Percentiles rank a stretch among this genome's conserved stretches.
phyloP scores from a whole-genome alignment of 2,329 filamentous ascomycete genomes.

The Diplodia intermedia region DNA sequence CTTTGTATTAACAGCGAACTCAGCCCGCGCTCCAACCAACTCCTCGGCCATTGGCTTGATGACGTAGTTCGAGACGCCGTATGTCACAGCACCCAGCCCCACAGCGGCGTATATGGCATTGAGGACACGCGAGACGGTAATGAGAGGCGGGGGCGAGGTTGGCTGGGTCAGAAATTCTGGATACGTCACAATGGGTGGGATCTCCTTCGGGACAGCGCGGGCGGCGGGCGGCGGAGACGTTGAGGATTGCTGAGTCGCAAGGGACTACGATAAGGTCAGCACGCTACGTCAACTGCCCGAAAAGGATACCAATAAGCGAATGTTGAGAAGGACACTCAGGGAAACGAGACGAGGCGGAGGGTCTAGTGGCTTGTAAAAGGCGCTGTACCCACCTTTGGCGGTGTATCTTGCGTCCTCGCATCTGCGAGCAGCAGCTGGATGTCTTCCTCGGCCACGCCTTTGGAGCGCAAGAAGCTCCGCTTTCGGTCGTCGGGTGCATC shows the following conservation, averaged over 20 bases:
- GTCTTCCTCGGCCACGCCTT: constrained; percentile 72
- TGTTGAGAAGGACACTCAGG: background rate
- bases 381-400: constrained; percentile 14
- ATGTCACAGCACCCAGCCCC: constrained; percentile 64
- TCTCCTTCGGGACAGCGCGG: constrained; percentile 47
- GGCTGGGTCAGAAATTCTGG: constrained; percentile 68
- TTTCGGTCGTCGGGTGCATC: constrained; percentile 75
- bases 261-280: constrained; percentile 21
- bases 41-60: constrained; percentile 66
- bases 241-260: constrained; percentile 16
- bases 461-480: constrained; percentile 75
- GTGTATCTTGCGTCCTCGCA: constrained; percentile 34
- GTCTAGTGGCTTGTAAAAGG: background rate
- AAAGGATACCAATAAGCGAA: background rate
- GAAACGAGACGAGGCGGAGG: background rate
- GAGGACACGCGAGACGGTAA: constrained; percentile 63
- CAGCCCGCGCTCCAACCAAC: constrained; percentile 63
- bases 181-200: constrained; percentile 70
- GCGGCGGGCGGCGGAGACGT: background rate
- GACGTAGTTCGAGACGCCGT: constrained; percentile 74
- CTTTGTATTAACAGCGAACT: constrained; percentile 61
- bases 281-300: background rate
- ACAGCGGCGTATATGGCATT: constrained; percentile 64
- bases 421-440: constrained; percentile 69
- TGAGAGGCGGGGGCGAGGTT: constrained; percentile 64